phyloP scores from a whole-genome alignment of 2,329 filamentous ascomycete species.

The Lasiodiplodia sp. region DNA sequence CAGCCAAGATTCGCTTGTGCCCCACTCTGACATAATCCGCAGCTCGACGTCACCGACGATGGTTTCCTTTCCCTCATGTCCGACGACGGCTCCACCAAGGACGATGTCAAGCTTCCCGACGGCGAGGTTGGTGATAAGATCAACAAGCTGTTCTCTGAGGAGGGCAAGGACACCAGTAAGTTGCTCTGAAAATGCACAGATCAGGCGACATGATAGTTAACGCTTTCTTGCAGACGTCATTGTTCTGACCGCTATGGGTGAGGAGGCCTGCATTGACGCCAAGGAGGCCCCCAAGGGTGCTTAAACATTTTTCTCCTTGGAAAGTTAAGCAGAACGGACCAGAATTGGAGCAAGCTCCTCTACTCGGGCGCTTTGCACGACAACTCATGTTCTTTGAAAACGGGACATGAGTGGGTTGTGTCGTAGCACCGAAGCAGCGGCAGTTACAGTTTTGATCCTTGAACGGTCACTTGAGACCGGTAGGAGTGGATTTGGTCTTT shows the following conservation, averaged over 20 bases:
- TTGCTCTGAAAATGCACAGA: constrained; percentile 37
- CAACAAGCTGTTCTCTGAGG: constrained; percentile 75
- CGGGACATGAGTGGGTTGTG: constrained; percentile 14
- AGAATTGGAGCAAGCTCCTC: constrained; percentile 17
- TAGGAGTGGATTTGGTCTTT: constrained; percentile 24
- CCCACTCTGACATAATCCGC: constrained; percentile 36
- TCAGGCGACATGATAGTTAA: constrained; percentile 33
- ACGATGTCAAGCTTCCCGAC: constrained; percentile 93
- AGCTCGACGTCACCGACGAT: constrained; percentile 94
- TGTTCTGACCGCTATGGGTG: constrained; percentile 94
- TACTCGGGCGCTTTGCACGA: constrained; percentile 11
- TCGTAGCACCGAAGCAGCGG: constrained; percentile 12
- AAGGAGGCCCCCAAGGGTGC: constrained; percentile 79
- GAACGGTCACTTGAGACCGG: constrained; percentile 18
- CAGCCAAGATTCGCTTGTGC: constrained; percentile 15
- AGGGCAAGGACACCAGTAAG: constrained; percentile 96
- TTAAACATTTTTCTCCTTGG: constrained; percentile 24
- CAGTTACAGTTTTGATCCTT: constrained; percentile 28
- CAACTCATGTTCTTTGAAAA: constrained; percentile 15
- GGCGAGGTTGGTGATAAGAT: constrained; percentile 90
- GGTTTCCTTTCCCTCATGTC: constrained; percentile 94
- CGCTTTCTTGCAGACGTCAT: constrained; percentile 74
- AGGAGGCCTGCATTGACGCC: constrained; percentile 89
- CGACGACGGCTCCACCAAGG: constrained; percentile 85
- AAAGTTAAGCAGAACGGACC: constrained; percentile 22